Evolutionary conservation across 495 filamentous ascomycete genomes (phyloP), one percentile per base, ranked within the genome.

Genomic region (Daldinia concentrica): DNA sequence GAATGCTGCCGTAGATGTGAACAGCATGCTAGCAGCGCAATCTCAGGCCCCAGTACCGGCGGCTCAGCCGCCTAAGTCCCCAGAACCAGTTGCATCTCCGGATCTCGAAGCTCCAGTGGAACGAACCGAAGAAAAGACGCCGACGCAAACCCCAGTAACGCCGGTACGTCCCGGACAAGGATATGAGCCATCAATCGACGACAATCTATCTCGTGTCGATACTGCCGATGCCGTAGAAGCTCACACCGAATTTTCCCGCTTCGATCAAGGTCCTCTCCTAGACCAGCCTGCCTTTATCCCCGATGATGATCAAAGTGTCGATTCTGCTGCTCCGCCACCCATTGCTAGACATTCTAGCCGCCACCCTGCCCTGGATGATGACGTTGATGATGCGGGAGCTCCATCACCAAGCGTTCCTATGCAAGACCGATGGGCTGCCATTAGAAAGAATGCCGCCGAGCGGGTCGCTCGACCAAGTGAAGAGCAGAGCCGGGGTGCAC

Each of bases 391-490:
- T 17, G 26, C 37, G 4, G 71, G 66, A 30, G 73, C 79, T 4
- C 77, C 74, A 5, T 66, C 74, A 6, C 69, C 82, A 54, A 52
- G 72, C 26, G 68, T 77, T 59, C 84, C 78, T 64, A 83, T 77
- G 30, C 84, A 89, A 59, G 92, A 95, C 74, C 88, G 94, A 39
- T 99, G 95, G 95, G 95, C 94, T 3, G 92, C 96, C 82, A 97
- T 98, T 64, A 86, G 93, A 64, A 94, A 93, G 86, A 98, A 97
- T 69, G 95, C 95, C 11, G 93, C 92, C 6, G 91, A 95, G 75
- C 86, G 93, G 12, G 90, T 88, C 27, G 87, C 88, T 8, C 80
- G 86, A 45, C 82, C 84, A 50, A 84, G 84, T 15, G 90, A 92
- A 72, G 90, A 93, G 70, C 85, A 88, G 59, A 86, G 82, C 75